A percentile compares a stretch with the other conserved stretches of the same genome.
Evolutionary conservation across 164 flowering plant species (phyloP).

Genomic region (Malania oleifera): DNA sequence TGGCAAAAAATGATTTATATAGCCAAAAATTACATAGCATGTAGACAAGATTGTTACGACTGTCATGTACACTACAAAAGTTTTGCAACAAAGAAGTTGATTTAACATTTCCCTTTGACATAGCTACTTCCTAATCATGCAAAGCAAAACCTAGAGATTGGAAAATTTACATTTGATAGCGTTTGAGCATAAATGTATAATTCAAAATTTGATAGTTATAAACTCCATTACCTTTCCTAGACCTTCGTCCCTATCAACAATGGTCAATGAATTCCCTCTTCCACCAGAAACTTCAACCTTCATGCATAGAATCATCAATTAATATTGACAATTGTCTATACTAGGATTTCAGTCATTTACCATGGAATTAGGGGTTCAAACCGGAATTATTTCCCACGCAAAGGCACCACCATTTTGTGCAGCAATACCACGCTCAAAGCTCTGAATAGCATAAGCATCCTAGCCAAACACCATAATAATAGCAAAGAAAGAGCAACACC

Average conservation of each 20-base stretch:
- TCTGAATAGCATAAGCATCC: conserved; percentile 3
- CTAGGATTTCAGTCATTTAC: no score
- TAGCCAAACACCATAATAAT: background rate
- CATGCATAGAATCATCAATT: conserved; percentile 7
- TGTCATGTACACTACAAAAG: no score
- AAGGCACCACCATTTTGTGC: conserved; percentile 6
- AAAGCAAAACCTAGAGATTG: background rate
- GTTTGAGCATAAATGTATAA: background rate
- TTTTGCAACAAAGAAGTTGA: background rate
- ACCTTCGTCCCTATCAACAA: conserved; percentile 71
- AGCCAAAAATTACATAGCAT: no score
- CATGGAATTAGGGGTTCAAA: no score
- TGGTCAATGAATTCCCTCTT: conserved; percentile 50
- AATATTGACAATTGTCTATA: no score
- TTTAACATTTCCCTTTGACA: no score
- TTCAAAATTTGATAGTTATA: background rate
- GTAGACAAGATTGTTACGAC: no score
- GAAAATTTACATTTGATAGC: background rate
- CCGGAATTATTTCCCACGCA: conserved; percentile 5
- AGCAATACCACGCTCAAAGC: conserved; percentile 8
- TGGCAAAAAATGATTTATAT: no score
- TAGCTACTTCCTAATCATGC: background rate
- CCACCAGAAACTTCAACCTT: conserved; percentile 72
- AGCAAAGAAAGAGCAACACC: no score
- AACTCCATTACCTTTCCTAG: conserved; percentile 51